These are phyloP conservation scores for Bretschneidera sinensis DNA, from an alignment of 345 rosid species.

Conservation along the genomic window DNA sequence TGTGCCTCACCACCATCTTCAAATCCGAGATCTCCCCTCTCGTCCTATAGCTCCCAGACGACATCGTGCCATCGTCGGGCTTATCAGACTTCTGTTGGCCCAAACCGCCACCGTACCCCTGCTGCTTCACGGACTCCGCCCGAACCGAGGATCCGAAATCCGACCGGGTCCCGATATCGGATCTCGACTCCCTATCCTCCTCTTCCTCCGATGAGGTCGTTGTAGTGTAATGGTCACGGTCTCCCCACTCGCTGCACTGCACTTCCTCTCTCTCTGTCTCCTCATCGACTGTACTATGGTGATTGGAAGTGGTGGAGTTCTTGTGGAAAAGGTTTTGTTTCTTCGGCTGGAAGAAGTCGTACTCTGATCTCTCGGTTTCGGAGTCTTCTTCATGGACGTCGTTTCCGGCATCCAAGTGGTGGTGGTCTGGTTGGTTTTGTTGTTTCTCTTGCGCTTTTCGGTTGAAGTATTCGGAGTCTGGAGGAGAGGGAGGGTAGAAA, in stretches of 20 bases:
- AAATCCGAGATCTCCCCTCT: conserved; percentile 50
- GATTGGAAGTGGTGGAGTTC: conserved; percentile 1
- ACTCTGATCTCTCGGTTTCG: conserved; percentile 64
- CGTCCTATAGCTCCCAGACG: conserved; percentile 45
- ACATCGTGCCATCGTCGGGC: conserved; percentile 43
- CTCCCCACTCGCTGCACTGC: conserved; percentile 95
- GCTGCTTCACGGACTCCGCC: conserved; percentile 26
- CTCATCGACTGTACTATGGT: conserved; percentile 25
- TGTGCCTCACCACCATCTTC: conserved; percentile 89
- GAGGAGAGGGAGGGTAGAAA: conserved; percentile 93
- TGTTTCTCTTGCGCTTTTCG: conserved; percentile 34
- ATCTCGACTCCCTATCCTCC: conserved; percentile 49
- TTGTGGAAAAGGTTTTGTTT: conserved; percentile 18
- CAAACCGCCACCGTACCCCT: conserved; percentile 19
- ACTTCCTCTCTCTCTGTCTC: conserved; percentile 93
- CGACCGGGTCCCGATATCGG: conserved; percentile 66
- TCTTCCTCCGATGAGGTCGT: conserved; percentile 55
- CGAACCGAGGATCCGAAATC: conserved; percentile 50
- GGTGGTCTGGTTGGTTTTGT: conserved; percentile 8
- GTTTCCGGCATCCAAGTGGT: conserved; percentile 20
- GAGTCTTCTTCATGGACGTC: conserved; percentile 28
- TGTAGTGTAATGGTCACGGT: conserved; percentile 65
- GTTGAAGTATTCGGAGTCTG: conserved; percentile 77
- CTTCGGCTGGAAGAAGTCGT: conserved; percentile 44
- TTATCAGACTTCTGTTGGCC: conserved; percentile 29